Conservation (phyloP, 805 yeast genomes). For the Kazachstania psychrophila region DNA sequence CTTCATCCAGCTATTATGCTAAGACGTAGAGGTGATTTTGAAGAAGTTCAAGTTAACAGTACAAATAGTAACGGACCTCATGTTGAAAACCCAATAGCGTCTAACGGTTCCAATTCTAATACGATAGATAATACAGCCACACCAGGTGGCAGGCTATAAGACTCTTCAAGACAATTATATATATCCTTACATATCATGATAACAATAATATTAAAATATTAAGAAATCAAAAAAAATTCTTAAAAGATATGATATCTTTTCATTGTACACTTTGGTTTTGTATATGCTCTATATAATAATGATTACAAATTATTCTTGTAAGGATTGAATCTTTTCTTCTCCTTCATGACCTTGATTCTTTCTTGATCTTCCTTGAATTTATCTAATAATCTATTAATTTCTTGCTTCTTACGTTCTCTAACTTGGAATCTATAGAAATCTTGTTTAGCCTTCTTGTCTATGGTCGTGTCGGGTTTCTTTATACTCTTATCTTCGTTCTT, state of each 20-base stretch:
- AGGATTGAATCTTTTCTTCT: constrained; percentile 77
- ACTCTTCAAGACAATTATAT: too few relatives aligned
- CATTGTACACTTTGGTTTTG: neutral
- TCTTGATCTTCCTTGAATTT: constrained; percentile 90
- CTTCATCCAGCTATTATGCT: constrained; percentile 88
- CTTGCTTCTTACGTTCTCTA: constrained; percentile 84
- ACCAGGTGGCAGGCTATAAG: constrained; percentile 25
- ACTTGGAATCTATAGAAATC: constrained; percentile 96
- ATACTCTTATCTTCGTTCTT: constrained; percentile 23
- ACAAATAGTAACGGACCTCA: too few relatives aligned
- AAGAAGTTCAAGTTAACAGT: constrained; percentile 17
- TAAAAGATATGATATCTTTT: neutral
- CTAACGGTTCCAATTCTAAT: constrained; percentile 12
- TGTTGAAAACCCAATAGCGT: constrained; percentile 15
- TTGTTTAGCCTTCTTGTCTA: constrained; percentile 57
- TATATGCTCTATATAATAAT: neutral
- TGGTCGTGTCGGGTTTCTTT: constrained; percentile 33
- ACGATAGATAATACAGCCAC: constrained; percentile 13
- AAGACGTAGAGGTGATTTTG: constrained; percentile 61
- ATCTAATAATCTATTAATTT: constrained; percentile 75
- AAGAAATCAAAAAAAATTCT: too few relatives aligned
- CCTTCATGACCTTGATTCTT: constrained; percentile 67
- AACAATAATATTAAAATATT: too few relatives aligned
- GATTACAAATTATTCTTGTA: constrained; percentile 36
- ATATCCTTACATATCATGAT: too few relatives aligned